Percentiles rank a stretch among this genome's conserved stretches.
Evolutionary conservation across 371 early-diverging fungal genomes (phyloP).

Genomic region (Gilbertella persicaria): DNA sequence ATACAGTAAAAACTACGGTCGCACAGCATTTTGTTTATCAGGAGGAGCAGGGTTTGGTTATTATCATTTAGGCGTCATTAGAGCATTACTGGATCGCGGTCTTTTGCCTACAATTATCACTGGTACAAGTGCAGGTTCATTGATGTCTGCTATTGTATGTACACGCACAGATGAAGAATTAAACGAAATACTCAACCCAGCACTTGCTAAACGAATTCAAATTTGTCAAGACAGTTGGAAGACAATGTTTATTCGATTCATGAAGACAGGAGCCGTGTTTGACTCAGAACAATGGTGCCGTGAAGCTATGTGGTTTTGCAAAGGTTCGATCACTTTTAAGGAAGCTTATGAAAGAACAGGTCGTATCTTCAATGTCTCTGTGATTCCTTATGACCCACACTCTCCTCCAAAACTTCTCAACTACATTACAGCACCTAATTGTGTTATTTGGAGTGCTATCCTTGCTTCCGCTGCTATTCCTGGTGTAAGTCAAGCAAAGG

Average conservation of each 20-base stretch:
- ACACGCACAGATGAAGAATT: slow-evolving; percentile 83
- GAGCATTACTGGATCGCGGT: slow-evolving; percentile 72
- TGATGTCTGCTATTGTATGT: slow-evolving; percentile 80
- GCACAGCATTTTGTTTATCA: slow-evolving; percentile 85
- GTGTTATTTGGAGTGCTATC: slow-evolving; percentile 84
- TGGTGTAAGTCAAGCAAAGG: slow-evolving; percentile 33
- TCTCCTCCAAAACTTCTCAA: slow-evolving; percentile 83
- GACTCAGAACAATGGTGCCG: slow-evolving; percentile 75
- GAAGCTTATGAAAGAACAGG: slow-evolving; percentile 91
- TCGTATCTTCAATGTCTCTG: slow-evolving; percentile 84
- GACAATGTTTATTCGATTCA: slow-evolving; percentile 30
- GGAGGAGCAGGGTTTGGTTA: slow-evolving; percentile 91
- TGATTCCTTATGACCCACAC: slow-evolving; percentile 78
- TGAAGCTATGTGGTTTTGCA: slow-evolving; percentile 71
- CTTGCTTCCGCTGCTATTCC: slow-evolving; percentile 56
- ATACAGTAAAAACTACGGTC: slow-evolving; percentile 79
- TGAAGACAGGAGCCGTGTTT: slow-evolving; percentile 62
- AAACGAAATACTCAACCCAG: slow-evolving; percentile 63
- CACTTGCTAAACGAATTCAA: slow-evolving; percentile 58
- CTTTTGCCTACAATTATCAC: slow-evolving; percentile 85
- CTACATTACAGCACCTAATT: slow-evolving; percentile 89
- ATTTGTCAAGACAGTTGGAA: slow-evolving; percentile 60
- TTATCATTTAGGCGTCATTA: slow-evolving; percentile 79
- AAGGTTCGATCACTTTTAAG: slow-evolving; percentile 85
- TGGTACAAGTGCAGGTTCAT: slow-evolving; percentile 83